These are phyloP conservation scores for Darksidea phi DNA, from an alignment of 495 filamentous ascomycete genomes.

Conservation along the genomic window DNA sequence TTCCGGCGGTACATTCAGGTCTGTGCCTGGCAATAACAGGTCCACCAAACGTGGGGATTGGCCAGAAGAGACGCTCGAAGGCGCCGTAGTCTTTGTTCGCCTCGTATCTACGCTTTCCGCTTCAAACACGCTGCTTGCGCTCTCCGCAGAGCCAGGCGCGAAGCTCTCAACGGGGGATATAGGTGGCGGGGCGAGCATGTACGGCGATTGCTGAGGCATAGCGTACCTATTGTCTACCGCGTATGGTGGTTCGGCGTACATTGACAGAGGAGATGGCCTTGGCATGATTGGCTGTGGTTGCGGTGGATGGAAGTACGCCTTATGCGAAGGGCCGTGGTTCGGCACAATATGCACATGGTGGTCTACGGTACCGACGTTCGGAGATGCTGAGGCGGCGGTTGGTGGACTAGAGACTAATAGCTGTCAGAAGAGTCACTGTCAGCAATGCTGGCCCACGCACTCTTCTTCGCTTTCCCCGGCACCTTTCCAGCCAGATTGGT, in stretches of 20 bases:
- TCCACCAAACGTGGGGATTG: conserved; percentile 49
- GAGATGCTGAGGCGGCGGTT: conserved; percentile 6
- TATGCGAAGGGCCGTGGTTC: conserved; percentile 2
- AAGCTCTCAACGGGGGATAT: conserved; percentile 22
- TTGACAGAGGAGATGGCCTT: neutral
- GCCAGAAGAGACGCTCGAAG: conserved; percentile 43
- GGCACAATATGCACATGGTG: neutral
- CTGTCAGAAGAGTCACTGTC: neutral
- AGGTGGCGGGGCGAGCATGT: conserved; percentile 14
- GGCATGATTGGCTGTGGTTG: conserved; percentile 6
- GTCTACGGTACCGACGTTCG: neutral
- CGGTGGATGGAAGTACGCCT: conserved; percentile 13
- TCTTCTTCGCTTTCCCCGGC: conserved; percentile 51
- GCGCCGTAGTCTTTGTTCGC: conserved; percentile 37
- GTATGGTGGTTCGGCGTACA: conserved; percentile 26
- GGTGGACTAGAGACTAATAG: conserved; percentile 21
- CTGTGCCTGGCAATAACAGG: conserved; percentile 48
- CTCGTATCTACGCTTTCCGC: conserved; percentile 32
- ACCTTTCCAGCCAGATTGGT: conserved; percentile 56
- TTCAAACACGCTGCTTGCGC: conserved; percentile 42
- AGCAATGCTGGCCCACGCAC: conserved; percentile 37
- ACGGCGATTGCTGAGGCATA: conserved; percentile 20
- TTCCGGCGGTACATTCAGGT: conserved; percentile 43
- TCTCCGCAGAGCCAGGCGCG: conserved; percentile 27
- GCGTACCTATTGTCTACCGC: conserved; percentile 2